These are phyloP conservation scores for Mycosphaerelloides madeirae DNA, from an alignment of 2,329 filamentous ascomycete genomes.

Conservation along the genomic window DNA sequence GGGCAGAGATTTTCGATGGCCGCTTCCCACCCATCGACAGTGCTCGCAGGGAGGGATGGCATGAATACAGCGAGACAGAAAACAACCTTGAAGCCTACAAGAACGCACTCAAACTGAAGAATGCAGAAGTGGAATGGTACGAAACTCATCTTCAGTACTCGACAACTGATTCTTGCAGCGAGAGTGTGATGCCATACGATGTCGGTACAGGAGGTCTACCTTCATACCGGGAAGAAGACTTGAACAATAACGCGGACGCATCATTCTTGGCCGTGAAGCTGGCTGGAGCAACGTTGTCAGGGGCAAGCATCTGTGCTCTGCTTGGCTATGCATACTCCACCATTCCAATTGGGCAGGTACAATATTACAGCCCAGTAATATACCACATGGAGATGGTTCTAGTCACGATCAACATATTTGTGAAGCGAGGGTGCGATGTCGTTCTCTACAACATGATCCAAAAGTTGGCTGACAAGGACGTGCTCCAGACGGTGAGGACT, in stretches of 20 bases:
- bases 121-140: constrained; percentile 36
- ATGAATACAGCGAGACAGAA: constrained; percentile 25
- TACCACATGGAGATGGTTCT: constrained; percentile 31
- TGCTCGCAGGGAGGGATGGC: constrained; percentile 32
- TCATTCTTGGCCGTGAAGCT: too few relatives aligned
- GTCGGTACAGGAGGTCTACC: constrained; percentile 41
- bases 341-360: constrained; percentile 42
- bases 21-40: constrained; percentile 39
- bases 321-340: constrained; percentile 38
- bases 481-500: constrained; percentile 37
- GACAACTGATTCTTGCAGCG: constrained; percentile 37
- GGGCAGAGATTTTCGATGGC: constrained; percentile 34
- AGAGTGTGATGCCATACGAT: constrained; percentile 40
- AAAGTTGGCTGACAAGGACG: constrained; percentile 37
- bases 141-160: constrained; percentile 35
- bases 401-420: constrained; percentile 40
- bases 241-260: too few relatives aligned
- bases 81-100: constrained; percentile 19
- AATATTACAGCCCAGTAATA: constrained; percentile 38
- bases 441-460: constrained; percentile 41
- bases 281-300: constrained; percentile 29
- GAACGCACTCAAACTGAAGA: constrained; percentile 29
- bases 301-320: constrained; percentile 19
- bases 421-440: constrained; percentile 42
- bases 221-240: too few relatives aligned